A percentile compares a stretch with the other conserved stretches of the same genome.
Evolutionary conservation across 352 stramenopile genomes (phyloP).

Genomic region (Phytophthora pistaciae): DNA sequence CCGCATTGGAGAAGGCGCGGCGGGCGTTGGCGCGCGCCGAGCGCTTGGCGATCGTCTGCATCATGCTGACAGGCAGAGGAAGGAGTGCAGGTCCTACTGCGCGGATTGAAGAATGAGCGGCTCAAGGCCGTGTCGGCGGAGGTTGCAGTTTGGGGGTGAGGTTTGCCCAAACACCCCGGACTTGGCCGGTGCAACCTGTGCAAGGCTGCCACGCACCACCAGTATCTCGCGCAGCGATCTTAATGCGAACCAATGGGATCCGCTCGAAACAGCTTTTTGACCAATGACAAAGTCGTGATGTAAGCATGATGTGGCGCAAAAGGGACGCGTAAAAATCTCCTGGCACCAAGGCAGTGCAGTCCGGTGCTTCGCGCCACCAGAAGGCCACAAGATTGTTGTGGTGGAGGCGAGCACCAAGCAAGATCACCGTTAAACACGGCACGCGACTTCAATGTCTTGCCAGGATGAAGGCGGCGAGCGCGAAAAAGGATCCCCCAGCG

Average conservation of each 20-base stretch:
- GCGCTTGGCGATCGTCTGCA: slow-evolving; percentile 46
- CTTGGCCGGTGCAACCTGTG: not conserved
- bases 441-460: not conserved
- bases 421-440: not conserved
- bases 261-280: not conserved
- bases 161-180: slow-evolving; percentile 26
- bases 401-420: not conserved
- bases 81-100: slow-evolving; percentile 6
- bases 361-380: not conserved
- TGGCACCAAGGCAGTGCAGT: not conserved
- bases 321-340: slow-evolving; percentile 23
- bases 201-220: slow-evolving; percentile 22
- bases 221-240: slow-evolving; percentile 11
- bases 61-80: slow-evolving; percentile 29
- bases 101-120: slow-evolving; percentile 35
- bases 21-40: slow-evolving; percentile 20
- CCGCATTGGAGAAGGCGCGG: slow-evolving; percentile 37
- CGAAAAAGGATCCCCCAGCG: too few species aligned
- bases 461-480: not conserved
- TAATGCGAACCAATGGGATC: slow-evolving; percentile 10
- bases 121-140: not conserved
- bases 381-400: not conserved
- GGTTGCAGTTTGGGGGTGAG: slow-evolving; percentile 10
- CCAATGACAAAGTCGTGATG: slow-evolving; percentile 9
- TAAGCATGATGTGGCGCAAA: not conserved